Evolutionary conservation across 495 filamentous ascomycete species (phyloP), one percentile per base, ranked within the genome.

Genomic region (Aspergillus egyptiacus): DNA sequence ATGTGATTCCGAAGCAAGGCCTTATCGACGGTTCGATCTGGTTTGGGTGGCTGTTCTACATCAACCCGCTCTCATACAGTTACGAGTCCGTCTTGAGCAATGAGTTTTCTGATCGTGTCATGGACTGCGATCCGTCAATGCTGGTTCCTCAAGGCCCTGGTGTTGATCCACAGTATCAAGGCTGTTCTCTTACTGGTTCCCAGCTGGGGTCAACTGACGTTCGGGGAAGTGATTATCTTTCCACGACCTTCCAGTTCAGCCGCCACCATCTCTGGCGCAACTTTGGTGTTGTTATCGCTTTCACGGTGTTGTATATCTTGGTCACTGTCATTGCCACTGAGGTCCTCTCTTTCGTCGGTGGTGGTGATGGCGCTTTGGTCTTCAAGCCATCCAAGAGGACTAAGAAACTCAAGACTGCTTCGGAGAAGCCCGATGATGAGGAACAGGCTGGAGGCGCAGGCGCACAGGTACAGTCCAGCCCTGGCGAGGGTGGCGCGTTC

Each of bases 21-120:
- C 82, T 94, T 70, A 57, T 74, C 6, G 61, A 78, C 44, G 72
- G 78, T 0, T 72, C 77, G 31, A 81, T 87, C 32, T 95, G 89
- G 89, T 87, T 91, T 55, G 74, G 77, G 22, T 95, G 89, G 89
- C 64, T 93, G 2, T 76, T 76, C 46, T 85, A 80, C 52, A 69
- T 94, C 58, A 86, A 91, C 53, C 89, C 89, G 0, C 63, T 91
- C 24, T 70, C 79, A 2, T 94, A 89, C 60, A 76, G 78, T 11
- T 91, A 87, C 45, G 87, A 89, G 56, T 77, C 75, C 1, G 79
- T 88, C 24, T 59, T 88, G 34, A 62, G 78, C 3, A 87, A 84
- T 51, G 87, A 94, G 55, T 86, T 91, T 48, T 58, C 76, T 46
- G 71, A 62, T 36, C 71, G 74, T 3, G 47, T 64, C 5, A 79